Base-by-base conservation (phyloP, 2,329 filamentous ascomycete genomes). In the Fusarium torulosum region DNA sequence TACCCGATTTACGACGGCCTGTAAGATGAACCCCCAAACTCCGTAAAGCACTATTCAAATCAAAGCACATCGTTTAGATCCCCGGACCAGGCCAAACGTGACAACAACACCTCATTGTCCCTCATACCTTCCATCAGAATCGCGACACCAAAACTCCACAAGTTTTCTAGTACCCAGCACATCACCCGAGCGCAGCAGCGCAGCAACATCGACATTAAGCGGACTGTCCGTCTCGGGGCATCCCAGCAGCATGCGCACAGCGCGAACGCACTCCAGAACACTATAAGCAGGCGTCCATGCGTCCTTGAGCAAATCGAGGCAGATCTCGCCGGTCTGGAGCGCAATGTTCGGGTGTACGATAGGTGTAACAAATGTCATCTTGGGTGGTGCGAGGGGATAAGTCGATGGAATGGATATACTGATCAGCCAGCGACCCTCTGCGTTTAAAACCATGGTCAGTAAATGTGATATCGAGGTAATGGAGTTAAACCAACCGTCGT, bases 251-350 rank as follows among this genome's bases (percentile, higher is more conserved):
- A 91, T 86, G 69, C 91, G 87, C 67, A 95, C 86, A 45, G 88
- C 88, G 72, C 91, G 90, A 74, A 95, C 81, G 63, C 90, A 91
- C 74, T 90, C 87, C 35, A 90, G 86, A 20, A 98, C 85, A 40
- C 90, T 94, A 79, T 97, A 96, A 19, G 93, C 89, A 2, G 94
- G 92, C 60, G 92, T 91, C 95, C 95, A 98, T 19, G 86, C 86
- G 55, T 90, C 86, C 75, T 86, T 86, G 61, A 99, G 84, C 65
- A 98, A 85, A 76, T 97, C 96, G 27, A 98, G 88, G 78, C 96
- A 99, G 75, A 99, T 96, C 80, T 97, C 94, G 71, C 96, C 96
- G 4, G 88, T 94, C 71, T 85, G 73, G 66, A 86, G 82, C 52
- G 83, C 82, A 31, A 88, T 88, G 79, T 97, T 97, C 46, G 94